These are phyloP conservation scores for Boletus tylopilopsis DNA, from an alignment of 768 basidiomycete species.

Conservation along the genomic window DNA sequence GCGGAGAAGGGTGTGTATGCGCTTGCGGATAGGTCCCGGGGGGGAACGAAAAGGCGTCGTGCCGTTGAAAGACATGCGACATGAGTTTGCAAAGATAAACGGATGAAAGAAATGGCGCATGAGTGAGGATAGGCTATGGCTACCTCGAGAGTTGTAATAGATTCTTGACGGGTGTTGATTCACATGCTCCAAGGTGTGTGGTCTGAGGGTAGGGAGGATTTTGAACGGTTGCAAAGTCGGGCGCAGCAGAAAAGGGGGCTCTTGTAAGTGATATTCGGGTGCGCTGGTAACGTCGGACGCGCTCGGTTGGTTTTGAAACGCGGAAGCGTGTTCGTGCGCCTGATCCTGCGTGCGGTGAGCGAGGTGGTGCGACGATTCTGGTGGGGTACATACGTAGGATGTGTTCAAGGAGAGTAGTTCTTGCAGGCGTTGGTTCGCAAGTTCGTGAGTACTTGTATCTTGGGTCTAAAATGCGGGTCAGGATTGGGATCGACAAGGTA, in stretches of 20 bases:
- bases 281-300: background rate
- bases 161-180: no score
- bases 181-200: constrained; percentile 13
- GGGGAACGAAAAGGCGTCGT: constrained; percentile 1
- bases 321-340: background rate
- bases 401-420: constrained; percentile 17
- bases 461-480: background rate
- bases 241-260: constrained; percentile 4
- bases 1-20: constrained; percentile 17
- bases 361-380: background rate
- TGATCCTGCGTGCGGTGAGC: background rate
- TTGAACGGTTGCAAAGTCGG: background rate
- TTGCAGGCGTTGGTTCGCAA: constrained; percentile 22
- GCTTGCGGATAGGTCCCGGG: constrained; percentile 3
- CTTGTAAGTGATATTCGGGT: constrained; percentile 1
- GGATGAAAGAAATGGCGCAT: no score
- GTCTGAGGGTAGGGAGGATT: constrained; percentile 1
- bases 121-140: no score
- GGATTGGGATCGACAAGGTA: no score
- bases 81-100: background rate
- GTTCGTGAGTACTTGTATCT: constrained; percentile 2
- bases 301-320: background rate
- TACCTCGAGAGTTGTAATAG: no score
- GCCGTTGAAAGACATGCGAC: constrained; percentile 11
- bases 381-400: background rate